Conservation (phyloP, 805 yeast species). For the Scheffersomyces ergatensis region DNA sequence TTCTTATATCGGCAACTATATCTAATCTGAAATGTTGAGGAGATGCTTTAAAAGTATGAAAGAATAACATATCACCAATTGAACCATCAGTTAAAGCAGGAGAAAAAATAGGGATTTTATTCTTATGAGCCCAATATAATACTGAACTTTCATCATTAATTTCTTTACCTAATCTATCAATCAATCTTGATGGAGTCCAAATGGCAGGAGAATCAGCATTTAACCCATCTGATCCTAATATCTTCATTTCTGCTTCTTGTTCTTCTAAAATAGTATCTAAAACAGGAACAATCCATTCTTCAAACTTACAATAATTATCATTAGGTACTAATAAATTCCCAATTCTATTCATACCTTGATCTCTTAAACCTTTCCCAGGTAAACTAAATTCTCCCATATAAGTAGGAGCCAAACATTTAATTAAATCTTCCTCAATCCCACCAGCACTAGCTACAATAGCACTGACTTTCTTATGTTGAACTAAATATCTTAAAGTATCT, state of each 20-base stretch:
- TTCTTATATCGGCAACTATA: conserved; percentile 90
- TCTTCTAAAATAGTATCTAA: conserved; percentile 85
- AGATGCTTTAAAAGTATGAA: conserved; percentile 94
- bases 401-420: conserved; percentile 95
- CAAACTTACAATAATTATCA: conserved; percentile 95
- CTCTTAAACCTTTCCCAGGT: conserved; percentile 80
- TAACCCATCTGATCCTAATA: conserved; percentile 49
- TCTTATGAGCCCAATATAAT: conserved; percentile 96
- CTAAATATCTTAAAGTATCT: conserved; percentile 84
- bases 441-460: conserved; percentile 98
- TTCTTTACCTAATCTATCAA: conserved; percentile 92
- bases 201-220: conserved; percentile 65
- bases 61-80: conserved; percentile 97
- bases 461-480: conserved; percentile 90
- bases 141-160: conserved; percentile 92
- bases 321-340: conserved; percentile 97
- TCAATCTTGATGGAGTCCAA: conserved; percentile 94
- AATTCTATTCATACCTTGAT: conserved; percentile 95
- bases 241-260: conserved; percentile 65
- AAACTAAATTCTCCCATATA: conserved; percentile 87
- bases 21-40: conserved; percentile 89
- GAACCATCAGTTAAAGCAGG: conserved; percentile 98
- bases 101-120: conserved; percentile 92
- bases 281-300: conserved; percentile 98
- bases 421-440: conserved; percentile 96